Conservation (phyloP, 2,329 filamentous ascomycete genomes). For the Penicillium occitanis region DNA sequence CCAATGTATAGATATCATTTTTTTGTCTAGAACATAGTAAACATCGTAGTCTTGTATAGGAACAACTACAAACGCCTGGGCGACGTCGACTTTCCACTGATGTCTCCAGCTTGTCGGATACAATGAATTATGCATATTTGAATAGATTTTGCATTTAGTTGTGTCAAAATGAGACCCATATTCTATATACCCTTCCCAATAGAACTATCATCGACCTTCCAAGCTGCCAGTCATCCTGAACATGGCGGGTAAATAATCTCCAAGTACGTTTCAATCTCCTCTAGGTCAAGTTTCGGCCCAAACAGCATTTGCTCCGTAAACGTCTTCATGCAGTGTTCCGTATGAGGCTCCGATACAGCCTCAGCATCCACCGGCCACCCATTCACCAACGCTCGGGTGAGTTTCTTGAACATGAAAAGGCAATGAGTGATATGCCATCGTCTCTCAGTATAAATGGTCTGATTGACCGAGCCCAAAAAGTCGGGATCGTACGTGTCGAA, state of each 20-base stretch:
- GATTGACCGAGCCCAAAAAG: neutral
- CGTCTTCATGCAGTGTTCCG: neutral
- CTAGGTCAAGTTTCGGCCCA: neutral
- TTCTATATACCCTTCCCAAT: neutral
- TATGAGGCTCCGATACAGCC: neutral
- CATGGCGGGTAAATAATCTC: neutral
- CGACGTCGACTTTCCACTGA: no score
- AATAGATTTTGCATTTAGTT: no score
- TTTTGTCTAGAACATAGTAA: no score
- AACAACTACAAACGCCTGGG: no score
- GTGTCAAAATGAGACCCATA: neutral
- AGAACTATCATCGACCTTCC: neutral
- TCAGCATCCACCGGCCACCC: neutral
- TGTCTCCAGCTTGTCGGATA: no score
- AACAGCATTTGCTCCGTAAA: neutral
- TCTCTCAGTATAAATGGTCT: neutral
- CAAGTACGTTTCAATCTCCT: neutral
- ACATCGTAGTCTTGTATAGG: no score
- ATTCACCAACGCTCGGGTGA: neutral
- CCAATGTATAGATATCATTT: no score
- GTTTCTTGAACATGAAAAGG: neutral
- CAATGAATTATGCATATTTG: no score
- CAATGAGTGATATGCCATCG: neutral
- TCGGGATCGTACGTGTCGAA: neutral
- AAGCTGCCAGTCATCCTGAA: neutral